phyloP scores from a whole-genome alignment of 768 basidiomycete genomes.

The Psilocybe cyanescens region DNA sequence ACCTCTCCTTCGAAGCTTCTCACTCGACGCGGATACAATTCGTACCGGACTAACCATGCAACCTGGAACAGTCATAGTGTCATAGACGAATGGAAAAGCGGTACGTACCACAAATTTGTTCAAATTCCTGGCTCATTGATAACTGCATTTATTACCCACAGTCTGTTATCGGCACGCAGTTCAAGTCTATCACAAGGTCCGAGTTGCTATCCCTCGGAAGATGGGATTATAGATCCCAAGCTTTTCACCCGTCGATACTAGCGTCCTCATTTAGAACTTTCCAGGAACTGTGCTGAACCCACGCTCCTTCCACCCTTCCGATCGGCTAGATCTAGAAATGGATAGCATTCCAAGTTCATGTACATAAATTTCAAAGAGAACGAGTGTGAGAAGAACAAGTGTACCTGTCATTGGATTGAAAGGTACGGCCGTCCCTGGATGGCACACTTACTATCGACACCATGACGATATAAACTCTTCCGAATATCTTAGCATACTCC shows the following conservation, averaged over 20 bases:
- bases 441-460: background rate
- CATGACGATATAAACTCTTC: conserved; percentile 1
- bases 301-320: background rate
- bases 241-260: conserved; percentile 1
- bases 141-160: background rate
- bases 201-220: conserved; percentile 1
- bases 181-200: background rate
- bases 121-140: background rate
- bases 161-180: background rate
- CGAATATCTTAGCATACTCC: background rate
- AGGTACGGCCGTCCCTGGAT: background rate
- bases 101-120: background rate
- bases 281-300: background rate
- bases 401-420: background rate
- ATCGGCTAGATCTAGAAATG: background rate
- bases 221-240: background rate
- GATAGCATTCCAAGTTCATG: no score
- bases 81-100: background rate
- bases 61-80: background rate
- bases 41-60: background rate
- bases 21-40: background rate
- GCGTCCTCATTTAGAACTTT: no score
- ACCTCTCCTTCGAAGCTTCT: background rate
- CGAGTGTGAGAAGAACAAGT: background rate
- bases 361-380: background rate